phyloP scores from a whole-genome alignment of 2,329 filamentous ascomycete genomes.

The Xylaria sp. region DNA sequence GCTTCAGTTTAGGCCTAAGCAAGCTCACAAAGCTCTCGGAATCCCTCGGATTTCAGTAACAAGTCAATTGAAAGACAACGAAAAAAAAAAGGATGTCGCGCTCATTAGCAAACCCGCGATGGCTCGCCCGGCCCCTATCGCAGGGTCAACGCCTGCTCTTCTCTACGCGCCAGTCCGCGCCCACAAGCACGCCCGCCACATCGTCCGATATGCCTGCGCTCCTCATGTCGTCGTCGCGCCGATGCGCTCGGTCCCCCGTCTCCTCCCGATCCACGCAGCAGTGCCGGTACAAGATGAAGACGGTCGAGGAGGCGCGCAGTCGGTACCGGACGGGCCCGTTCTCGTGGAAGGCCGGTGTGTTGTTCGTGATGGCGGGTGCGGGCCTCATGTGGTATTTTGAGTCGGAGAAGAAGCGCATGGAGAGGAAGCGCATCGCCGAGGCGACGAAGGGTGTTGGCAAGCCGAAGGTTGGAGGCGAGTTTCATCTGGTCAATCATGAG shows the following conservation, averaged over 20 bases:
- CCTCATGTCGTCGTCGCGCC: slow-evolving; percentile 1
- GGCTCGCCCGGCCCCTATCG: slow-evolving; percentile 23
- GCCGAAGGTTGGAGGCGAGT: slow-evolving; percentile 87
- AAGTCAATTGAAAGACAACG: slow-evolving; percentile 1
- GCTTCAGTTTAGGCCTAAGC: not conserved
- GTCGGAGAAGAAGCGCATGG: slow-evolving; percentile 85
- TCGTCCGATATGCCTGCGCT: slow-evolving; percentile 6
- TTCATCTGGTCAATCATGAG: slow-evolving; percentile 75
- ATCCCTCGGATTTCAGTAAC: not conserved
- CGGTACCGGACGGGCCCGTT: slow-evolving; percentile 66
- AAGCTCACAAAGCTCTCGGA: not conserved
- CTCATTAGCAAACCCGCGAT: slow-evolving; percentile 19
- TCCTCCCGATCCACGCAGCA: slow-evolving; percentile 24
- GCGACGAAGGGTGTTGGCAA: slow-evolving; percentile 87
- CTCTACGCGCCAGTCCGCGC: slow-evolving; percentile 13
- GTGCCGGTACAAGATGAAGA: slow-evolving; percentile 43
- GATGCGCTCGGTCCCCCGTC: slow-evolving; percentile 3
- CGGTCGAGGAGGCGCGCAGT: slow-evolving; percentile 55
- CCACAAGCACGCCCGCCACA: slow-evolving; percentile 5
- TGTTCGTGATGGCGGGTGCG: slow-evolving; percentile 76
- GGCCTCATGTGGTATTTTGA: slow-evolving; percentile 87
- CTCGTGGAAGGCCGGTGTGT: slow-evolving; percentile 80
- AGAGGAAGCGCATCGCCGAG: slow-evolving; percentile 81
- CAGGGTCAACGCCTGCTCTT: slow-evolving; percentile 15
- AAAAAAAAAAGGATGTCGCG: slow-evolving; percentile 21